Conservation (phyloP, 2,329 filamentous ascomycete species). For the Colletotrichum tamarilloi region DNA sequence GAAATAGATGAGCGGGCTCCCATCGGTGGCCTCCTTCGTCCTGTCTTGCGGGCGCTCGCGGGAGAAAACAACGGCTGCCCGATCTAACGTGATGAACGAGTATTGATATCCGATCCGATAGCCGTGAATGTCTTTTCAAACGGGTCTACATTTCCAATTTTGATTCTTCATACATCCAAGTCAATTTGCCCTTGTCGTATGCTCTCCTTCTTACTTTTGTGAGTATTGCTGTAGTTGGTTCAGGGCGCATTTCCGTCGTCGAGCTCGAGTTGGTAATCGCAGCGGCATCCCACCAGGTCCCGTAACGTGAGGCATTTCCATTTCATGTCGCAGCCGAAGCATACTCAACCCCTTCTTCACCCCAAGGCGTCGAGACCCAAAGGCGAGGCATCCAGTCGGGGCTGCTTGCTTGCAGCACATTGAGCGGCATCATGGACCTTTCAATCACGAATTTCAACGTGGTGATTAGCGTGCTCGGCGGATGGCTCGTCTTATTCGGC, state of each 20-base stretch:
- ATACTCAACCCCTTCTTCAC: not conserved
- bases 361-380: not conserved
- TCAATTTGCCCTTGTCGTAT: not conserved
- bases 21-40: not conserved
- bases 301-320: not conserved
- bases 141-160: not conserved
- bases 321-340: not conserved
- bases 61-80: not conserved
- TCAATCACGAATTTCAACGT: slow-evolving; percentile 75
- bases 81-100: not conserved
- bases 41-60: not conserved
- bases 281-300: not conserved
- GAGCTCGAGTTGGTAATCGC: not conserved
- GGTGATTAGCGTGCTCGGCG: slow-evolving; percentile 81
- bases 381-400: not conserved
- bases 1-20: not conserved
- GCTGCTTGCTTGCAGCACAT: not conserved
- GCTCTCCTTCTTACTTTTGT: not conserved
- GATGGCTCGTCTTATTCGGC: slow-evolving; percentile 90
- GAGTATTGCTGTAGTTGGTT: not conserved
- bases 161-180: not conserved
- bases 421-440: not conserved
- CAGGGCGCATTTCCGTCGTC: not conserved
- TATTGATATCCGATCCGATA: not conserved
- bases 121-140: not conserved